Evolutionary conservation across 225 moss, liverwort and hornwort genomes (phyloP).

Genomic region (Marchantia polymorpha): DNA sequence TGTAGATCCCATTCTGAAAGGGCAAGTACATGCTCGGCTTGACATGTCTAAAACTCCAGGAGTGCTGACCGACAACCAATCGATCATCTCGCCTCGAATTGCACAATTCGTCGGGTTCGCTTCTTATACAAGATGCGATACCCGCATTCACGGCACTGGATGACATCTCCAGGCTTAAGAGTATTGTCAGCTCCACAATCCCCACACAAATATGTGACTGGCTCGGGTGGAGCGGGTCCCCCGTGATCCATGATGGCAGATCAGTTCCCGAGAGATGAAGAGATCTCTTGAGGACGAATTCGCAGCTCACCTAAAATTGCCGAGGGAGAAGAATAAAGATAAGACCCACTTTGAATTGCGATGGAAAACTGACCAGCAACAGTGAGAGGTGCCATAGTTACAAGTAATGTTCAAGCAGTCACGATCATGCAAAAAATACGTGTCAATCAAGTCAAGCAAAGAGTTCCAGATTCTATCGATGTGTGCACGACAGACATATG

Average conservation of each 20-base stretch:
- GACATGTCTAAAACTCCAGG: too few species aligned
- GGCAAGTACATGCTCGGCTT: too few species aligned
- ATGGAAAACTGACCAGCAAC: too few species aligned
- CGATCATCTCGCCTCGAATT: constrained; percentile 28
- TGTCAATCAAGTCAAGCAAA: too few species aligned
- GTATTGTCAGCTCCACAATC: constrained; percentile 82
- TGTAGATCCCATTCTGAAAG: too few species aligned
- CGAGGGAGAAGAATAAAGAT: background rate
- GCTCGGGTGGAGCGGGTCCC: constrained; percentile 28
- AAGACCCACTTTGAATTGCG: too few species aligned
- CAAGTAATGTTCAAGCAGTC: too few species aligned
- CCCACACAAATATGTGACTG: constrained; percentile 40
- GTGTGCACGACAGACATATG: too few species aligned
- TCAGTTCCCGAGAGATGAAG: background rate
- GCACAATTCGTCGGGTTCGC: constrained; percentile 62
- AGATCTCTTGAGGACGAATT: background rate
- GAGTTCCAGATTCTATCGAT: too few species aligned
- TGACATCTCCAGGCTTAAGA: constrained; percentile 79
- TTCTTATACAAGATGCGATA: constrained; percentile 80
- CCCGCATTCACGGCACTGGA: constrained; percentile 84
- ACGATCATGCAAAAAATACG: too few species aligned
- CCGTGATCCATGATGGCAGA: constrained; percentile 3
- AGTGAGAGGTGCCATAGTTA: too few species aligned
- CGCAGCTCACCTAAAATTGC: background rate
- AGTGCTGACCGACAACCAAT: background rate